Evolutionary conservation across 1,284 basidiomycete genomes (phyloP).

Genomic region (Sanguinoderma infundibulare): DNA sequence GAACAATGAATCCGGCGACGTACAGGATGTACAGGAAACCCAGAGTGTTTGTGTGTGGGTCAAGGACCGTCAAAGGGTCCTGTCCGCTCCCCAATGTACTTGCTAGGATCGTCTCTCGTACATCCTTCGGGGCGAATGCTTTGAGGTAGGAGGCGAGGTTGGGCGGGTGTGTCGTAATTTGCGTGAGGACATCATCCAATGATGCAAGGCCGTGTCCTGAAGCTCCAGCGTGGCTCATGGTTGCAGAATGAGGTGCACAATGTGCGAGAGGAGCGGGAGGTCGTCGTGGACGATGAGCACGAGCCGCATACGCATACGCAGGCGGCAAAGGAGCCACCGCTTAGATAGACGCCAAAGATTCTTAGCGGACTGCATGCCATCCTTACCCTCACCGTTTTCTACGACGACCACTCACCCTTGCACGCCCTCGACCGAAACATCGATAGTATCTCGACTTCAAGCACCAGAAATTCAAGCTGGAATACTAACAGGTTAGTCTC

Average conservation of each 20-base stretch:
- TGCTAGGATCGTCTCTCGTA: slow-evolving; percentile 32
- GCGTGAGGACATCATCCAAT: slow-evolving; percentile 21
- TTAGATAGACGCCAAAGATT: slow-evolving; percentile 15
- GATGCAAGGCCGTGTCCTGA: slow-evolving; percentile 13
- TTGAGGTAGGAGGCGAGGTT: slow-evolving; percentile 18
- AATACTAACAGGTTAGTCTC: too few relatives aligned
- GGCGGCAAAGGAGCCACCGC: background rate
- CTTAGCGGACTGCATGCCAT: too few relatives aligned
- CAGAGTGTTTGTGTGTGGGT: slow-evolving; percentile 59
- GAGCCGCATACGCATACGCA: background rate
- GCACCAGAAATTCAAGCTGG: too few relatives aligned
- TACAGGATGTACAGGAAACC: slow-evolving; percentile 74
- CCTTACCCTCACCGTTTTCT: slow-evolving; percentile 3
- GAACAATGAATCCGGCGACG: slow-evolving; percentile 34
- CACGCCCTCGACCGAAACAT: too few relatives aligned
- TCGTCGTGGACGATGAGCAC: slow-evolving; percentile 2
- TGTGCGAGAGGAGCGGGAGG: background rate
- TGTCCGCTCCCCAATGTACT: slow-evolving; percentile 53
- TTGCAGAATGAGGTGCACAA: background rate
- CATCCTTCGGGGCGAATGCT: slow-evolving; percentile 28
- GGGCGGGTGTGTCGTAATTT: slow-evolving; percentile 18
- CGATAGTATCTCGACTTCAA: too few relatives aligned
- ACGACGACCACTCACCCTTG: too few relatives aligned
- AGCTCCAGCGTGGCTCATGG: slow-evolving; percentile 13
- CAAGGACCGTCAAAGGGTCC: slow-evolving; percentile 64